Evolutionary conservation across 176 grass and related monocot genomes (phyloP), one percentile per base, ranked within the genome.

Genomic region (Guadua angustifolia): DNA sequence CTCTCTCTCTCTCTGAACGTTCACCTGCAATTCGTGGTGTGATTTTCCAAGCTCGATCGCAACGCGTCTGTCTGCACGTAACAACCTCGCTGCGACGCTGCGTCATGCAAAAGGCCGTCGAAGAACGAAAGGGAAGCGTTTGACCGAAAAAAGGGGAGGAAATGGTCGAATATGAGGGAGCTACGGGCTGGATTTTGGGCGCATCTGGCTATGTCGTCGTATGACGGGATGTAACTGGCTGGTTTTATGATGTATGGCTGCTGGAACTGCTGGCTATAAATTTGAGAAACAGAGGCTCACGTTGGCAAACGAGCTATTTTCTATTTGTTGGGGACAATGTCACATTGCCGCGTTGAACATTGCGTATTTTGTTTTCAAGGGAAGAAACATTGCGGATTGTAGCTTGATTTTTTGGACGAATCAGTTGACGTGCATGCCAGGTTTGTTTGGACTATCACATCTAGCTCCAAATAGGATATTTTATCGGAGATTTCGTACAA

Each of bases 381-480:
- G 4, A 45, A 45, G 10, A 45, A 45, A 45, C 3, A 12, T 45
- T 3, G 10, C 3, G 2, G 3, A 4, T 12, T 45, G 44, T 50
- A 4, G 19, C 8, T 57, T n/a, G 4, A n/a, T 3, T n/a, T 9
- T 21, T n/a, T 56, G 2, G 21, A 59, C 22, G n/a, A 57, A 57
- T 19, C 7, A 10, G 17, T 11, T 21, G 0, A 0, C 0, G 0
- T 0, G 1, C 7, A 7, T 0, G 53, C 8, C 17, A 1, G 2
- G 6, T 17, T 17, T 51, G 16, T 5, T 17, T 5, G 4, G 14
- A 49, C 13, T 15, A 3, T 6, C 18, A 21, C 7, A 56, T 2
- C 19, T 56, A 7, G 18, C 52, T 56, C 19, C 18, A 7, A 19
- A 19, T 19, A 53, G 7, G 7, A 7, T 0, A 9, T 47, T 6